Conservation (phyloP, 1,284 basidiomycete species). For the Salmacisia buchloeana region DNA sequence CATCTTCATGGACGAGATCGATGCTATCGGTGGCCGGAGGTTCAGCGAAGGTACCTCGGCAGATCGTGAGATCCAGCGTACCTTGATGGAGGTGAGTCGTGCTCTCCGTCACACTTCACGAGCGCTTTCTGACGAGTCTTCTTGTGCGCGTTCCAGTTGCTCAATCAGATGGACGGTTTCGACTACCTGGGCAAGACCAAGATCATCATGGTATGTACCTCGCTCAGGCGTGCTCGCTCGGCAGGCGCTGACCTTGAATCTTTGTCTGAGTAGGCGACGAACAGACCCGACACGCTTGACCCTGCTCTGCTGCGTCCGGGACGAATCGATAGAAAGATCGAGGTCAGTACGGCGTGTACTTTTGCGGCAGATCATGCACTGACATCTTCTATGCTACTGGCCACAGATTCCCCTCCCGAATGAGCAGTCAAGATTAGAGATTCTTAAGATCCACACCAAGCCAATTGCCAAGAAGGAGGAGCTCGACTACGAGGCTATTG, state of each 20-base stretch:
- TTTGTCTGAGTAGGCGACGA: no score
- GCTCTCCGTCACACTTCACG: neutral
- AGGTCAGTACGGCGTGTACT: slow-evolving; percentile 50
- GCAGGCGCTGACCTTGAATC: no score
- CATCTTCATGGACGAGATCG: slow-evolving; percentile 99
- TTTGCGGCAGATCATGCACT: neutral
- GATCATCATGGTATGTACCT: slow-evolving; percentile 92
- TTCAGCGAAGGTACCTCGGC: slow-evolving; percentile 98
- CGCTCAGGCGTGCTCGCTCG: no score
- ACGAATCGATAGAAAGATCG: slow-evolving; percentile 93
- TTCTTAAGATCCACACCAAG: slow-evolving; percentile 92
- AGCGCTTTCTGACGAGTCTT: neutral
- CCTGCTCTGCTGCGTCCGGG: slow-evolving; percentile 94
- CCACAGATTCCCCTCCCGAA: slow-evolving; percentile 80
- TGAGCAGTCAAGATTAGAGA: slow-evolving; percentile 87
- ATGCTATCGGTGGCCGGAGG: slow-evolving; percentile 59
- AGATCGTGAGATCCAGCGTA: slow-evolving; percentile 97
- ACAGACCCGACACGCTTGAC: slow-evolving; percentile 67
- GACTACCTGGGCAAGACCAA: slow-evolving; percentile 93
- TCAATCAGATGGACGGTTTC: slow-evolving; percentile 99
- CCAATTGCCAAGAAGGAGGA: slow-evolving; percentile 82
- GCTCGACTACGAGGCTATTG: slow-evolving; percentile 79
- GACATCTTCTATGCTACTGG: neutral
- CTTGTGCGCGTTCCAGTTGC: slow-evolving; percentile 55
- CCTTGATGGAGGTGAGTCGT: slow-evolving; percentile 71